Base-by-base conservation (phyloP, 208 protist genomes). In the Endotrypanum monterogeii region DNA sequence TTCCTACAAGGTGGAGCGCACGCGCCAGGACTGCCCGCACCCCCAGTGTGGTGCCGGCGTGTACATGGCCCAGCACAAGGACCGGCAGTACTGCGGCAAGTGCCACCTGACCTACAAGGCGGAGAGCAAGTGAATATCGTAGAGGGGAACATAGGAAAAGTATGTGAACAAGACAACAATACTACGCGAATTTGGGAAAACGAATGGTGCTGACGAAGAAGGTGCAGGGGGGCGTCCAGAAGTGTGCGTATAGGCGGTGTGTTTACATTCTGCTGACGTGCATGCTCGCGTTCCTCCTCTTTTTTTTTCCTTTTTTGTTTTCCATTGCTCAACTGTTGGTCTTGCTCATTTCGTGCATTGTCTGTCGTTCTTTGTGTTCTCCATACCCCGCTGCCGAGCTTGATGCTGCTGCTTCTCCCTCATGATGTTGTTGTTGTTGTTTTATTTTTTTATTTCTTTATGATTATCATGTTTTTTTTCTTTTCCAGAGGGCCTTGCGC, bases 71-170 rank as follows among this genome's bases (percentile, higher is more conserved):
- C 91, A 92, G 78, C 99, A 99, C 90, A 98, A 97, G 81, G 97
- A 99, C 77, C 96, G 99, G 77, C 91, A 99, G 80, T 99, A 99
- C 93, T 99, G 99, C 92, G 99, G 99, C 80, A 99, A 99, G 93
- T 99, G 99, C 93, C 91, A 98, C 85, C 87, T 98, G 56, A 99
- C 98, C 80, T 98, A 95, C 86, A 89, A 90, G 63, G 48, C 74
- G 57, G 82, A 96, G 67, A 37, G 63, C 63, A 69, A 69, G 63
- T 69, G 55, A 39, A 51, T 32, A 7, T 12, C 35, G 57, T 35
- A 5, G 5, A 32, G 30, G 16, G 30, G 30, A 11, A 39, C 57
- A 41, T 9, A 1, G 14, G 18, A 37, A 9, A 20, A 18, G 35
- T 3, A 9, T 9, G 44, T 35, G 30, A 62, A 1, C 14, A 39